These are phyloP conservation scores for Globisporangium echinulatum DNA, from an alignment of 352 stramenopile genomes.

Conservation along the genomic window DNA sequence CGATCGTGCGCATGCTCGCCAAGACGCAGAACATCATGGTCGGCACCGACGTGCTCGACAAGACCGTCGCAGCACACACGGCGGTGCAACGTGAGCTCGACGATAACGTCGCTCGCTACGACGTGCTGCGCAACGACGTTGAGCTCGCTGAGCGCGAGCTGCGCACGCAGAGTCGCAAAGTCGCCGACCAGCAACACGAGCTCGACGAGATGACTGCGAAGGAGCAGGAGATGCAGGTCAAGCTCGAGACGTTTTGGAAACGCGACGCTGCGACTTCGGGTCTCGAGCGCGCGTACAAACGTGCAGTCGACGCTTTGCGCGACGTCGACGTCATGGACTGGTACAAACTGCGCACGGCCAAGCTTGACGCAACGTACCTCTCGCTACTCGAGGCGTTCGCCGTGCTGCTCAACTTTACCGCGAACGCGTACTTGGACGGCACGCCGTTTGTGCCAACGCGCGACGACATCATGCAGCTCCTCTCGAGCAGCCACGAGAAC, in stretches of 20 bases:
- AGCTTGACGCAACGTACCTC: conserved; percentile 51
- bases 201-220: conserved; percentile 38
- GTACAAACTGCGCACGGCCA: conserved; percentile 59
- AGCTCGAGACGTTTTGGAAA: conserved; percentile 78
- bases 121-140: conserved; percentile 43
- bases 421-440: conserved; percentile 49
- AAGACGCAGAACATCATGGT: conserved; percentile 77
- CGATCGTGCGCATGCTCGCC: conserved; percentile 60
- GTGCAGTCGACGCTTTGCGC: conserved; percentile 45
- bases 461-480: conserved; percentile 57
- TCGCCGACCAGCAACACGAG: conserved; percentile 25
- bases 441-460: conserved; percentile 34
- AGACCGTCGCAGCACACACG: conserved; percentile 36
- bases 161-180: conserved; percentile 24
- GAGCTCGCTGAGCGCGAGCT: conserved; percentile 39
- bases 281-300: conserved; percentile 59
- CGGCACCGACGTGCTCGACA: conserved; percentile 53
- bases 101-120: conserved; percentile 22
- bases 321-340: conserved; percentile 58
- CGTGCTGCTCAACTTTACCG: conserved; percentile 65
- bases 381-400: conserved; percentile 64
- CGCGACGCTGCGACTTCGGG: conserved; percentile 28
- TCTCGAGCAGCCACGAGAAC: conserved; percentile 78
- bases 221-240: conserved; percentile 70
- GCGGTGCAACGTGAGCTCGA: conserved; percentile 19